phyloP scores from a whole-genome alignment of 805 yeast genomes.

The Ogataea dorogensis region DNA sequence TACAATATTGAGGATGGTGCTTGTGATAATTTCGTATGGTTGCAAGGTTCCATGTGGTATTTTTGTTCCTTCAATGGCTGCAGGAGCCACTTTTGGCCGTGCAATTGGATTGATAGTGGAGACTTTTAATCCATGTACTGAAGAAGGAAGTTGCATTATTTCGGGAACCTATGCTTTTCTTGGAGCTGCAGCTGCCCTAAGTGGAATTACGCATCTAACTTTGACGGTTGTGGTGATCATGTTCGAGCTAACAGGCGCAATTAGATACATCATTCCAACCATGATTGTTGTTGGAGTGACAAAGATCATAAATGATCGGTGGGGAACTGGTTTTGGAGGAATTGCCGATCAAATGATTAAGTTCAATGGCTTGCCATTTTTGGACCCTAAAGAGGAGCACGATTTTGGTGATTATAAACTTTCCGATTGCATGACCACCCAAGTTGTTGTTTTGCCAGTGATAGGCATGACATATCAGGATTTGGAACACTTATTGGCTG shows the following conservation, averaged over 20 bases:
- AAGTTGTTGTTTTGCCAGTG: slow-evolving; percentile 39
- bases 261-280: slow-evolving; percentile 86
- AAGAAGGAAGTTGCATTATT: slow-evolving; percentile 56
- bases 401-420: slow-evolving; percentile 48
- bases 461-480: slow-evolving; percentile 35
- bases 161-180: slow-evolving; percentile 95
- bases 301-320: slow-evolving; percentile 68
- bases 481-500: slow-evolving; percentile 34
- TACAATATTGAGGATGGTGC: slow-evolving; percentile 62
- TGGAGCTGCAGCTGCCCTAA: slow-evolving; percentile 93
- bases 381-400: slow-evolving; percentile 70
- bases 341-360: slow-evolving; percentile 94
- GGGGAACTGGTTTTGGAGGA: slow-evolving; percentile 73
- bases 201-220: slow-evolving; percentile 92
- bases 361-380: slow-evolving; percentile 83
- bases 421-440: slow-evolving; percentile 61
- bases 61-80: slow-evolving; percentile 94
- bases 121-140: slow-evolving; percentile 35
- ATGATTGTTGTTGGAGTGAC: slow-evolving; percentile 95
- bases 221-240: slow-evolving; percentile 91
- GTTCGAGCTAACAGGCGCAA: slow-evolving; percentile 96
- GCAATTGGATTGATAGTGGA: slow-evolving; percentile 77
- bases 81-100: slow-evolving; percentile 93
- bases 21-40: slow-evolving; percentile 86
- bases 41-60: slow-evolving; percentile 97